These are phyloP conservation scores for Leishmania arabica DNA, from an alignment of 208 protist genomes.

Conservation along the genomic window DNA sequence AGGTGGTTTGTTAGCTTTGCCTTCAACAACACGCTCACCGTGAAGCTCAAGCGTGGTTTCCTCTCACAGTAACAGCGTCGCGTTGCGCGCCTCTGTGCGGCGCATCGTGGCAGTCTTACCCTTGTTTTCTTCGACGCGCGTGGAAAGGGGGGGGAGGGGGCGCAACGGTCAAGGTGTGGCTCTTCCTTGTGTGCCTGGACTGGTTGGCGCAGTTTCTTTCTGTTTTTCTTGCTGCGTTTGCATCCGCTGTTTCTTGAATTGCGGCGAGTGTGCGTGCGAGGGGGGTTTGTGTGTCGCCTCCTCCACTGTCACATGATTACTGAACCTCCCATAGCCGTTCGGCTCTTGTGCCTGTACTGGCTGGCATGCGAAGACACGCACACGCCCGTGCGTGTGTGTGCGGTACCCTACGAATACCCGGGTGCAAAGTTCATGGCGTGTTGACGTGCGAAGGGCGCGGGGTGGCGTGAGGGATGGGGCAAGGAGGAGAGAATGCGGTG, in stretches of 20 bases:
- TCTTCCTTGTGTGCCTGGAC: background rate
- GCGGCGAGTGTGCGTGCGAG: background rate
- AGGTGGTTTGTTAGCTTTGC: constrained; percentile 64
- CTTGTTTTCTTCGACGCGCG: background rate
- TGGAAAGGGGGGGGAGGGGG: background rate
- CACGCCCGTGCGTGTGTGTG: background rate
- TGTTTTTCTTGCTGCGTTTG: background rate
- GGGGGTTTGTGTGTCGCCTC: background rate
- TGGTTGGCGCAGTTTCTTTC: background rate
- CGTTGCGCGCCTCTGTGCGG: background rate
- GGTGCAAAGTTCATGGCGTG: background rate
- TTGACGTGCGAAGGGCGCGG: background rate
- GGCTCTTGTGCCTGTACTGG: background rate
- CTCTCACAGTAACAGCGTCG: constrained; percentile 36
- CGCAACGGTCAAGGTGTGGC: no score
- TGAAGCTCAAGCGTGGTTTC: constrained; percentile 63
- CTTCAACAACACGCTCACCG: constrained; percentile 77
- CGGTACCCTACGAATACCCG: background rate
- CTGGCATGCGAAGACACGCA: background rate
- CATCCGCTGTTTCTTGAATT: background rate
- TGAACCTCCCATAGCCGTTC: background rate
- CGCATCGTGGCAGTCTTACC: background rate
- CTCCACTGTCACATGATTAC: background rate
- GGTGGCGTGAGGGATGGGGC: background rate
- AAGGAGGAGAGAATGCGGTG: background rate